These are phyloP conservation scores for Neofusicoccum ribis DNA, from an alignment of 2,329 filamentous ascomycete genomes.

Conservation along the genomic window DNA sequence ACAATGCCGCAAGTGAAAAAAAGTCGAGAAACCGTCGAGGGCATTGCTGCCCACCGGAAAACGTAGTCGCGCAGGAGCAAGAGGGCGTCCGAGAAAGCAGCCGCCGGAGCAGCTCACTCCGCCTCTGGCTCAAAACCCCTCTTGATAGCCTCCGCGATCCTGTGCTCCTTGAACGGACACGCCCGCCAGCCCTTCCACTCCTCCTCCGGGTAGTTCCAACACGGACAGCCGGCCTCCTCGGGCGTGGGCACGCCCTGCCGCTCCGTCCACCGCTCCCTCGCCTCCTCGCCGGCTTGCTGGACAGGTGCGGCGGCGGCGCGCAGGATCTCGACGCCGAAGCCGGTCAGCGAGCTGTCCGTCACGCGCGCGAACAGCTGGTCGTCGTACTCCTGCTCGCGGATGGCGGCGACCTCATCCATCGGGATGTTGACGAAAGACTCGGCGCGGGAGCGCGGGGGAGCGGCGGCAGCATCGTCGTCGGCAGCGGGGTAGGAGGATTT, in stretches of 20 bases:
- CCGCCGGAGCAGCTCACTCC: background rate
- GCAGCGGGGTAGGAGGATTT: background rate
- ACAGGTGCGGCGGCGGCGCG: background rate
- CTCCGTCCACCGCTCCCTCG: conserved; percentile 41
- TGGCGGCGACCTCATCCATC: background rate
- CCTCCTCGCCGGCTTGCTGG: background rate
- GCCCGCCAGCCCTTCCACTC: conserved; percentile 10
- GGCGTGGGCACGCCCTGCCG: background rate
- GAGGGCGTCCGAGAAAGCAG: too few relatives aligned
- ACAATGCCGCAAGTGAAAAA: too few relatives aligned
- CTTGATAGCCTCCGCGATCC: background rate
- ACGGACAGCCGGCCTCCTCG: background rate
- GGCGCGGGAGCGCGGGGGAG: background rate
- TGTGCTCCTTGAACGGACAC: background rate
- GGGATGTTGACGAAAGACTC: background rate
- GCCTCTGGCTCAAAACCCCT: background rate
- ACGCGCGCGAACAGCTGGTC: background rate
- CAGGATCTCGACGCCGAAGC: conserved; percentile 7
- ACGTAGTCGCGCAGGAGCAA: too few relatives aligned
- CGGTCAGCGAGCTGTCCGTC: background rate
- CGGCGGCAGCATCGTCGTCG: background rate
- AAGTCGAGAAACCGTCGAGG: too few relatives aligned
- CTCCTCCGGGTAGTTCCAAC: background rate
- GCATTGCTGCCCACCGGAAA: too few relatives aligned
- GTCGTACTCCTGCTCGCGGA: background rate